Evolutionary conservation across 805 yeast genomes (phyloP).

Genomic region (Candida pseudoglaebosa): DNA sequence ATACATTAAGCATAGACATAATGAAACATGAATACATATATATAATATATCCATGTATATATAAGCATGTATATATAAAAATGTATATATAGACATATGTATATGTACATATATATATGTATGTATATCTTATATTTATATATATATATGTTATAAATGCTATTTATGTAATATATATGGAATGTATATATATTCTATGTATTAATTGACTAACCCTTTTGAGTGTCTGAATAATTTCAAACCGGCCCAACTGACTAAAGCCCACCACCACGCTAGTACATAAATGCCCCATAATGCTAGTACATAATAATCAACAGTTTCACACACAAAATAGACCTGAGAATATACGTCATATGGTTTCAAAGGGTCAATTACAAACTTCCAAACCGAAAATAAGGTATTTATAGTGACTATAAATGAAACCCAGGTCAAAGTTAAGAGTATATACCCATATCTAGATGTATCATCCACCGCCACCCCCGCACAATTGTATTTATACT

Average conservation of each 20-base stretch:
- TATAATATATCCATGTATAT: no score
- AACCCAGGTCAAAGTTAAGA: constrained; percentile 27
- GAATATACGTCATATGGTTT: constrained; percentile 11
- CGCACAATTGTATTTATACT: constrained; percentile 10
- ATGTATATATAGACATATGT: no score
- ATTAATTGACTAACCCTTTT: constrained; percentile 38
- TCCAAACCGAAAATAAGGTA: constrained; percentile 35
- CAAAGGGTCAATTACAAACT: constrained; percentile 28
- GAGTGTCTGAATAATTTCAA: constrained; percentile 78
- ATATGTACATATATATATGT: no score
- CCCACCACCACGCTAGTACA: constrained; percentile 56
- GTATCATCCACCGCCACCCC: constrained; percentile 9
- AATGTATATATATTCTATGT: neutral
- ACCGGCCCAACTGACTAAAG: constrained; percentile 72
- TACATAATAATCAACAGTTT: constrained; percentile 25
- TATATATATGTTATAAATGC: no score
- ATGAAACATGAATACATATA: no score
- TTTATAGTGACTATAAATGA: constrained; percentile 31
- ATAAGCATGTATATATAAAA: no score
- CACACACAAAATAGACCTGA: constrained; percentile 12
- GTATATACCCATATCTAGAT: constrained; percentile 21
- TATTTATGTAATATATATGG: no score
- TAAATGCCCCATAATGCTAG: constrained; percentile 37
- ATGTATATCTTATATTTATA: no score
- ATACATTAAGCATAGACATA: no score